Base-by-base conservation (phyloP, 495 filamentous ascomycete genomes). In the Penicillium odoratum region DNA sequence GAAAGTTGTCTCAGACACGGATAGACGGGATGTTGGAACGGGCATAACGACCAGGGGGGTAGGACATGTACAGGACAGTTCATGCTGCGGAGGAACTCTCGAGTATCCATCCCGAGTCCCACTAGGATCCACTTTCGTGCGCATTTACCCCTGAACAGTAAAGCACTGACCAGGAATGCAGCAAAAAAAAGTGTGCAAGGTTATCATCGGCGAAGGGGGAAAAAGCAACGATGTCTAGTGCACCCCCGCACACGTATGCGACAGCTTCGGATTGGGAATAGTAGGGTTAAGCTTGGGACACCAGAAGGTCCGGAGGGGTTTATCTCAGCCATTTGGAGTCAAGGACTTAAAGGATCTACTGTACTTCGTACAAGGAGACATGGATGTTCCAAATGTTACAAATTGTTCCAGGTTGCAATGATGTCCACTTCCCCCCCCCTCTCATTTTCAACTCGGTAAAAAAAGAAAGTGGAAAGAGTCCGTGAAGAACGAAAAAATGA, bases 121-220 rank as follows among this genome's bases (percentile, higher is more conserved):
- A 62, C 59, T 36, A 2, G 52, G 57, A 44, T 62, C 63, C 63
- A 65, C 63, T 55, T 48, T 56, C 42, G 47, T 53, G 60, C 60
- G 49, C 62, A 55, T 65, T 65, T 65, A 65, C 63, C 63, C 63
- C 63, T 65, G 63, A 62, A 49, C 53, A 51, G 36, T 16, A 48
- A 54, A 65, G 63, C 63, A 64, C 55, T 52, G 62, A 58, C 62
- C 62, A 64, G 31, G 55, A 61, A 56, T 55, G 53, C 16, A 26
- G 13, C 10, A 28, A 6, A 5, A 28, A n/a, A 33, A 29, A 5
- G 38, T 16, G 38, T 13, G 13, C 36, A 31, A 44, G 51, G 36
- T 11, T 18, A 21, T 25, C 36, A 26, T 48, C 38, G 38, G 10
- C 4, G 13, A 15, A 40, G 38, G 38, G 38, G 38, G 38, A 56